phyloP scores from a whole-genome alignment of 805 yeast genomes.

The Kodamaea hsintzibuensis region DNA sequence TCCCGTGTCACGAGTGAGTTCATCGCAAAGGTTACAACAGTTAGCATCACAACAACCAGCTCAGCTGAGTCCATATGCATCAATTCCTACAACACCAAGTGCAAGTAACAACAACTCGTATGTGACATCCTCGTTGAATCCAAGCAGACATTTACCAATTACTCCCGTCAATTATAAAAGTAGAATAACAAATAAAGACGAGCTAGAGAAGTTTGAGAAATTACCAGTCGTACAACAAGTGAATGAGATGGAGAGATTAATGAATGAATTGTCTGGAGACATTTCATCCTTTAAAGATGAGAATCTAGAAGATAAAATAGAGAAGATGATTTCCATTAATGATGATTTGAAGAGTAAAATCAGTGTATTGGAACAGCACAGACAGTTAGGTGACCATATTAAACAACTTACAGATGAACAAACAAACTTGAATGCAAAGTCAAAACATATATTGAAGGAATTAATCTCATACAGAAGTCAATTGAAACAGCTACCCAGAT shows the following conservation, averaged over 20 bases:
- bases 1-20: conserved; percentile 39
- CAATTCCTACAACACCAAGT: conserved; percentile 30
- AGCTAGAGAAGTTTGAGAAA: conserved; percentile 28
- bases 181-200: conserved; percentile 22
- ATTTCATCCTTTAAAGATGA: conserved; percentile 37
- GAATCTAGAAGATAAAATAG: conserved; percentile 24
- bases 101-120: conserved; percentile 18
- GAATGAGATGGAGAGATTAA: conserved; percentile 28
- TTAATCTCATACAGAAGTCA: conserved; percentile 34
- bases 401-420: conserved; percentile 22
- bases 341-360: conserved; percentile 26
- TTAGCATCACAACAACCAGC: conserved; percentile 21
- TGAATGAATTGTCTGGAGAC: conserved; percentile 28
- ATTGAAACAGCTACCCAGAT: conserved; percentile 32
- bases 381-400: conserved; percentile 27
- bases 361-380: conserved; percentile 29
- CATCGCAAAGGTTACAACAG: conserved; percentile 33
- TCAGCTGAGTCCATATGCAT: conserved; percentile 13
- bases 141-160: conserved; percentile 31
- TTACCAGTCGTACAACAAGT: conserved; percentile 34
- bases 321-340: conserved; percentile 28
- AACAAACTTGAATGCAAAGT: conserved; percentile 22
- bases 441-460: conserved; percentile 31
- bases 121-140: conserved; percentile 41
- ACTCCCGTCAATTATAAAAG: conserved; percentile 18